Conservation (phyloP, 768 basidiomycete species). For the Paxillus involutus region DNA sequence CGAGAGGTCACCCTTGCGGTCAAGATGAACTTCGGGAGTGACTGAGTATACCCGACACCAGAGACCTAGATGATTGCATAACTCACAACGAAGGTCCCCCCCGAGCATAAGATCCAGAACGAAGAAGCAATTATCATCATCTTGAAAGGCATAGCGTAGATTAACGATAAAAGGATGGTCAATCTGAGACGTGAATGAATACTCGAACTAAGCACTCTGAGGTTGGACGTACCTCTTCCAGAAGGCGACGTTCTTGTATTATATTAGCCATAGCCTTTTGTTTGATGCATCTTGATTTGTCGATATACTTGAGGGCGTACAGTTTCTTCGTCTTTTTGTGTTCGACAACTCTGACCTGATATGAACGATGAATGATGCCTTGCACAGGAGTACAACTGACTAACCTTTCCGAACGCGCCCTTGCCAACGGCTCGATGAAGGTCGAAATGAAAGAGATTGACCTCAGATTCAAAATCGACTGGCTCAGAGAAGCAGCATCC, state of each 20-base stretch:
- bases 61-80: neutral
- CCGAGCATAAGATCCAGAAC: constrained; percentile 96
- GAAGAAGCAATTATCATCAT: constrained; percentile 97
- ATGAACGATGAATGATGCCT: constrained; percentile 4
- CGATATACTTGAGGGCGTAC: constrained; percentile 97
- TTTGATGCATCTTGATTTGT: constrained; percentile 88
- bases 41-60: neutral
- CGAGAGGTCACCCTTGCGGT: constrained; percentile 61
- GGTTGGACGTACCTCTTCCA: constrained; percentile 76
- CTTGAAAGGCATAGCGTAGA: constrained; percentile 94
- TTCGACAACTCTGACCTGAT: constrained; percentile 92
- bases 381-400: constrained; percentile 9
- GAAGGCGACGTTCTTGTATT: constrained; percentile 87
- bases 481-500: constrained; percentile 67
- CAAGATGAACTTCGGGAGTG: constrained; percentile 69
- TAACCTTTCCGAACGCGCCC: constrained; percentile 97
- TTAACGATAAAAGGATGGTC: constrained; percentile 91
- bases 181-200: constrained; percentile 46
- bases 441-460: constrained; percentile 94
- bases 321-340: constrained; percentile 91
- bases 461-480: constrained; percentile 81
- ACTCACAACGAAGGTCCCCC: constrained; percentile 88
- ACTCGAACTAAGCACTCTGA: constrained; percentile 2
- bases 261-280: constrained; percentile 92
- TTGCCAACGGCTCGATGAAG: constrained; percentile 94